Evolutionary conservation across 1,284 basidiomycete genomes (phyloP).

Genomic region (Mixia osmundae): DNA sequence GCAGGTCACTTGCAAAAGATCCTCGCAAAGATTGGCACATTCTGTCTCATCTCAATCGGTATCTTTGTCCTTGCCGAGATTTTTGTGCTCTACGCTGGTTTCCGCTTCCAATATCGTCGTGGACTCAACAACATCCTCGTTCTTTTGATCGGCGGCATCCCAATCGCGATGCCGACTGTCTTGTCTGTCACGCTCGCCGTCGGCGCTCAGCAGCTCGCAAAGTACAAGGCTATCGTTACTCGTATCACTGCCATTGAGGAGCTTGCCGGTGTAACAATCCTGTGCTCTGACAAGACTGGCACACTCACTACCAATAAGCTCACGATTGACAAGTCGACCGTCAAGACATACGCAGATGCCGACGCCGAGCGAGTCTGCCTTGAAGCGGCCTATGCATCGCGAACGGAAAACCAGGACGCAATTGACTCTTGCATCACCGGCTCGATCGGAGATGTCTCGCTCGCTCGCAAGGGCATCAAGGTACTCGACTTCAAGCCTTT

Average conservation of each 20-base stretch:
- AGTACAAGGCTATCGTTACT: slow-evolving; percentile 95
- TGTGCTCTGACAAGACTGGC: too few relatives aligned
- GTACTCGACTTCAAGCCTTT: slow-evolving; percentile 97
- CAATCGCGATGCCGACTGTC: slow-evolving; percentile 95
- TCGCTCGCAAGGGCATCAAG: slow-evolving; percentile 76
- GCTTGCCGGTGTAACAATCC: slow-evolving; percentile 85
- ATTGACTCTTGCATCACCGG: slow-evolving; percentile 73
- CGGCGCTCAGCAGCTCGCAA: slow-evolving; percentile 89
- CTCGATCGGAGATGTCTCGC: slow-evolving; percentile 43
- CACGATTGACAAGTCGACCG: slow-evolving; percentile 79
- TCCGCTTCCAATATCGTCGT: slow-evolving; percentile 55
- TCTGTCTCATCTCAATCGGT: slow-evolving; percentile 69
- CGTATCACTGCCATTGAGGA: slow-evolving; percentile 97
- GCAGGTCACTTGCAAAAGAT: slow-evolving; percentile 96
- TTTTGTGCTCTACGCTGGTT: slow-evolving; percentile 49
- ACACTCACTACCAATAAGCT: slow-evolving; percentile 98
- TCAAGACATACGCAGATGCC: slow-evolving; percentile 77
- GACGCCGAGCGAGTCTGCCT: slow-evolving; percentile 73
- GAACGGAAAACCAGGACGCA: slow-evolving; percentile 96
- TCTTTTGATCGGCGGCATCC: slow-evolving; percentile 93
- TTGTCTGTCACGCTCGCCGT: slow-evolving; percentile 89
- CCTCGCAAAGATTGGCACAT: slow-evolving; percentile 81
- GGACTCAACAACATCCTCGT: slow-evolving; percentile 92
- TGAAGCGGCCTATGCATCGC: slow-evolving; percentile 80
- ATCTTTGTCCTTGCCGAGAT: slow-evolving; percentile 32